Evolutionary conservation across 306 rosid genomes (phyloP), one percentile per base, ranked within the genome.

Genomic region (Ormosia emarginata): DNA sequence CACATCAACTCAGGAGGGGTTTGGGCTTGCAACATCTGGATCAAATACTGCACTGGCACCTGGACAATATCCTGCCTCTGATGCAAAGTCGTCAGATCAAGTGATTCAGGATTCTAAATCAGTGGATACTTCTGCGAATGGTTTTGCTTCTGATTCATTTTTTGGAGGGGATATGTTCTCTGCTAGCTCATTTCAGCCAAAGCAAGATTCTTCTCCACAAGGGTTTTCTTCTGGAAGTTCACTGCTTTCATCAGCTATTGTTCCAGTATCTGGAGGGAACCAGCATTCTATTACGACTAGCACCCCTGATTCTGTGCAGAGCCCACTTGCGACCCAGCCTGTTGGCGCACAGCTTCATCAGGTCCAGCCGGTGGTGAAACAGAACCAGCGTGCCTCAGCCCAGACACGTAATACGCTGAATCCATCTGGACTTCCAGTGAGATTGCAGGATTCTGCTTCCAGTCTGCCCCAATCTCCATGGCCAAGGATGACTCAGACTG

Each of bases 401-500:
- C 96, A 85, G 67, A 71, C 85, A 34, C 74, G 70, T 58, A 80
- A 79, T 65, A 65, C 78, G 82, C 46, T 73, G 29, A 74, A 46
- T 72, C 55, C 91, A 39, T 44, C 93, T 82, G 94, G 89, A 79
- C 81, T 41, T 74, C 74, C 90, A 58, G 83, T 33, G 46, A 89
- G 88, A 80, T 59, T 72, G 66, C 90, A 88, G 72, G 90, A 81
- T 72, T 80, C 92, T 75, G 91, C 87, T 79, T 83, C 98, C 17
- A 46, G 81, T 84, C 97, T 83, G 84, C 78, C 94, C 71, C 97
- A 87, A 62, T 55, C 78, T 79, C 83, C 90, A 8, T 96, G 99
- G 98, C 99, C 99, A 68, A 90, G 91, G 88, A 94, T 96, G 93
- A 82, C 91, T 59, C 91, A 79, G 80, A 87, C 83, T 80, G 94